Conservation (phyloP, 192 early-diverging fungal genomes). For the Podila horticola region DNA sequence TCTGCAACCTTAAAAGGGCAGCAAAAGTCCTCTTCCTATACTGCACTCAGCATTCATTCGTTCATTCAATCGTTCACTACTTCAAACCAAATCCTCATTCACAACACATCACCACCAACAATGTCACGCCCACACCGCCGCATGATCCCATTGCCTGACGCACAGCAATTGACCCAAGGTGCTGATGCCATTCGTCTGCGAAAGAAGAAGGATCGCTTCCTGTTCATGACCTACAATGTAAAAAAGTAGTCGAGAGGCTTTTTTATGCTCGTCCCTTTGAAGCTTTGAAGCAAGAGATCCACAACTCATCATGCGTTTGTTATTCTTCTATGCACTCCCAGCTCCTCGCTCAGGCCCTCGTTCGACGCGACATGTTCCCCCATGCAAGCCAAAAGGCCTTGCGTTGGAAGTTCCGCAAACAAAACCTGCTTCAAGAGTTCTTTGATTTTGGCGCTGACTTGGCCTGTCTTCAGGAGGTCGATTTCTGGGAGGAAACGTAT, state of each 20-base stretch:
- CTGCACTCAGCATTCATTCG: not conserved
- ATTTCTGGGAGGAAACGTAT: constrained; percentile 50
- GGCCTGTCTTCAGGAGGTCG: constrained; percentile 69
- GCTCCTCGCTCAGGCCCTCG: constrained; percentile 65
- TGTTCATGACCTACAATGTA: constrained; percentile 71
- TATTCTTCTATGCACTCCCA: too few species aligned
- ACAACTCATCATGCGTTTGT: too few species aligned
- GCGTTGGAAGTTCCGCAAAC: constrained; percentile 61
- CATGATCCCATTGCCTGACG: constrained; percentile 33
- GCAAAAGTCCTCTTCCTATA: not conserved
- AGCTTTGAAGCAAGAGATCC: not conserved
- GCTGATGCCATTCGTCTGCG: constrained; percentile 18
- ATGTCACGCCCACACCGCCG: constrained; percentile 42
- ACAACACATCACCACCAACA: not conserved
- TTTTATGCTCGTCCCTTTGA: not conserved
- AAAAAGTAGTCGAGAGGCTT: not conserved
- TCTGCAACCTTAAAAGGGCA: not conserved
- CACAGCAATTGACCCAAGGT: constrained; percentile 16
- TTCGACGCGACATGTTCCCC: constrained; percentile 63
- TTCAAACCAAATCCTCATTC: not conserved
- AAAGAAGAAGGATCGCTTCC: constrained; percentile 51
- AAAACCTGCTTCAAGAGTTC: constrained; percentile 59
- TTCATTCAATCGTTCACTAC: too few species aligned
- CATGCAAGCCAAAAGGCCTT: constrained; percentile 63
- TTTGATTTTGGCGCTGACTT: constrained; percentile 57